A percentile compares a stretch with the other conserved stretches of the same genome.
These are phyloP conservation scores for Danielia oregonensis DNA, from an alignment of 805 yeast species.

Conservation along the genomic window DNA sequence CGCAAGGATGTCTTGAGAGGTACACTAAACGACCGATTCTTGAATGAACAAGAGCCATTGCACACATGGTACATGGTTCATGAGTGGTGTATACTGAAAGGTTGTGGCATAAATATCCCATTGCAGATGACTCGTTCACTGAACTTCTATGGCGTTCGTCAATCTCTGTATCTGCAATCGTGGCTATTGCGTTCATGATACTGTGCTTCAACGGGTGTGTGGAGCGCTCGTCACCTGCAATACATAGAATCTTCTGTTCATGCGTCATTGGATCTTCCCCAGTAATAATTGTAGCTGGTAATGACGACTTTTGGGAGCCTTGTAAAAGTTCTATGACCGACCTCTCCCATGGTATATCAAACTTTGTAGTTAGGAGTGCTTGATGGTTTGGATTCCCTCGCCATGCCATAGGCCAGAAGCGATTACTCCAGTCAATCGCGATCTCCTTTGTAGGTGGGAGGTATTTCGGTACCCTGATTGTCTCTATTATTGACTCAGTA, in stretches of 20 bases:
- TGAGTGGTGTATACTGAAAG: slow-evolving; percentile 83
- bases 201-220: slow-evolving; percentile 66
- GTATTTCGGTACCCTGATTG: slow-evolving; percentile 47
- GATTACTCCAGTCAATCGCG: slow-evolving; percentile 58
- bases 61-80: slow-evolving; percentile 96
- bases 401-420: slow-evolving; percentile 90
- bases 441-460: slow-evolving; percentile 73
- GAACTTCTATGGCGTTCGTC: too few species aligned
- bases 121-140: too few species aligned
- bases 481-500: slow-evolving; percentile 5
- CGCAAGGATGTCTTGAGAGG: slow-evolving; percentile 39
- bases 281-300: slow-evolving; percentile 66
- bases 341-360: slow-evolving; percentile 45
- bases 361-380: slow-evolving; percentile 50
- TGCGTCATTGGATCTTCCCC: slow-evolving; percentile 43
- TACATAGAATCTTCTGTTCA: slow-evolving; percentile 30
- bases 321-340: too few species aligned
- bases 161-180: too few species aligned
- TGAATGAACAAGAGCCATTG: slow-evolving; percentile 94
- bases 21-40: slow-evolving; percentile 69
- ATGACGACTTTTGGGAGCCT: too few species aligned
- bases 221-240: slow-evolving; percentile 35
- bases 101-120: slow-evolving; percentile 66
- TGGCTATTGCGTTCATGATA: slow-evolving; percentile 64
- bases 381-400: slow-evolving; percentile 85